phyloP scores from a whole-genome alignment of 345 rosid genomes.

The Cardamine resedifolia region DNA sequence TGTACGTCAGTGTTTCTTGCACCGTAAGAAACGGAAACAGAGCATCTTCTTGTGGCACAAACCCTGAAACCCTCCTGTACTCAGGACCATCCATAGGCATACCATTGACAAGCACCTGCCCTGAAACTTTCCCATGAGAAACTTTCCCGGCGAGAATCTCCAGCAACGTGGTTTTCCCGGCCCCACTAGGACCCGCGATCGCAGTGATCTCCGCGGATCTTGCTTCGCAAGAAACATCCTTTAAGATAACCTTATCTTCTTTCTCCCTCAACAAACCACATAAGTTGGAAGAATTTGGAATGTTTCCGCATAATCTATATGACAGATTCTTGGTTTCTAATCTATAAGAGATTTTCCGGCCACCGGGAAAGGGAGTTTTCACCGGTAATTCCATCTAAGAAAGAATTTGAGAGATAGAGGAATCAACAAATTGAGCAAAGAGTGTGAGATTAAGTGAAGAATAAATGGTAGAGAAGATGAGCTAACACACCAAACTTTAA shows the following conservation, averaged over 20 bases:
- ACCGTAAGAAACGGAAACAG: constrained; percentile 84
- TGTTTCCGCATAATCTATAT: constrained; percentile 48
- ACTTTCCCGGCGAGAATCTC: constrained; percentile 83
- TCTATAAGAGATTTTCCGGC: constrained; percentile 45
- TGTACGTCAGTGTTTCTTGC: constrained; percentile 77
- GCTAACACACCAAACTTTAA: constrained; percentile 71
- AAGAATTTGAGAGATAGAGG: constrained; percentile 33
- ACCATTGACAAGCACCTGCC: constrained; percentile 66
- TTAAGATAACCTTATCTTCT: constrained; percentile 49
- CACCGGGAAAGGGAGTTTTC: constrained; percentile 41
- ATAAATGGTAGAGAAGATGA: constrained; percentile 55
- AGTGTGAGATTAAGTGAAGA: constrained; percentile 40
- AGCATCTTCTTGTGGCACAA: constrained; percentile 84
- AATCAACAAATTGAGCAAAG: constrained; percentile 24
- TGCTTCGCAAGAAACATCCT: constrained; percentile 65
- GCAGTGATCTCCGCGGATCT: constrained; percentile 68
- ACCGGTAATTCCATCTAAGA: constrained; percentile 70
- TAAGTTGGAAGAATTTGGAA: constrained; percentile 39
- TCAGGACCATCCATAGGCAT: constrained; percentile 50
- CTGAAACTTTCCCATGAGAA: constrained; percentile 43
- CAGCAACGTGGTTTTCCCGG: constrained; percentile 85
- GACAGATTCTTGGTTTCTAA: constrained; percentile 63
- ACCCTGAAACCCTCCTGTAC: constrained; percentile 72
- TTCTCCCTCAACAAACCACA: constrained; percentile 31
- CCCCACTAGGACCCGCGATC: constrained; percentile 91